Evolutionary conservation across 2,329 filamentous ascomycete species (phyloP), one percentile per base, ranked within the genome.

Genomic region (Davidsoniella neocaledoniae): DNA sequence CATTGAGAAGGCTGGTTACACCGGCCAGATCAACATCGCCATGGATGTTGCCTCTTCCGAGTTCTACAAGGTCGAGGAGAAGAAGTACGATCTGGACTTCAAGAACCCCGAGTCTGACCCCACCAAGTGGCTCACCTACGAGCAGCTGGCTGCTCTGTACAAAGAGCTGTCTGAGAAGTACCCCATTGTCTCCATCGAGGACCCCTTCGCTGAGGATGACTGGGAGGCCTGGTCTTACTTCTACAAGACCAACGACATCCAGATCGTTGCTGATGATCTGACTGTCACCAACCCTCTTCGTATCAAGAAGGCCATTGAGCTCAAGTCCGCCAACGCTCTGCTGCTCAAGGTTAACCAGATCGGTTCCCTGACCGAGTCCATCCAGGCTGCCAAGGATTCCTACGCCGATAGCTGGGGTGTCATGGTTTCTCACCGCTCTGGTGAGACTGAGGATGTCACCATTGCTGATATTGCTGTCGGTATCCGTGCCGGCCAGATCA

Each of bases 221-320:
- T 98, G 91, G 91, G 90, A 96, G 79, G 91, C 91, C 55, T 98
- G 91, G 91, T 94, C 86, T 80, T 94, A 96, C 82, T 98, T 96
- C 83, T 94, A 83, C 83, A 95, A 95, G 84, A 91, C 86, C 62
- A 87, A 86, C 65, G 81, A 95, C 70, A 88, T 93, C 76, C 91
- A 98, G 78, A 87, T 98, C 65, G 91, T 98, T 59, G 91, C 82
- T 74, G 91, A 98, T 66, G 91, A 98, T 66, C 71, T 98, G 77
- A 96, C 91, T 58, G 91, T 98, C 70, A 98, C 91, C 70, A 98
- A 98, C 81, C 91, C 91, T 56, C 72, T 85, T 62, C 90, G 91
- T 70, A 98, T 98, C 79, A 95, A 96, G 86, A 94, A 93, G 79
- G 91, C 91, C 63, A 94, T 96, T 60, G 88, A 96, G 69, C 83